Base-by-base conservation (phyloP, 345 rosid genomes). In the Salix dunnii region DNA sequence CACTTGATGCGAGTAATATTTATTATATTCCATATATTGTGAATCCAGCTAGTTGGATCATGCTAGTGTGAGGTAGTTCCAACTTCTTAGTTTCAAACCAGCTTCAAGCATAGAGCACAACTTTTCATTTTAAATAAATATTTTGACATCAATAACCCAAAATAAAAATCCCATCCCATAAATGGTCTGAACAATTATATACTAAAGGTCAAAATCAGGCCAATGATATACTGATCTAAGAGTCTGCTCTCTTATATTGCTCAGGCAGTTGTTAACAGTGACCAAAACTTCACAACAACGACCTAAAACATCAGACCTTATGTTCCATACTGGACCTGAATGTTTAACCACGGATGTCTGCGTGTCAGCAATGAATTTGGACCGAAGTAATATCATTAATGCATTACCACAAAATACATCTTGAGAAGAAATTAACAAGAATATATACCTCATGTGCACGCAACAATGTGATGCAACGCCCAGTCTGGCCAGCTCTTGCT, bases 401-500 rank as follows among this genome's bases (percentile, higher is more conserved):
- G 13, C 21, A 43, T 27, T 2, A 67, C 46, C 20, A 38, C 16
- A 67, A 40, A 60, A 17, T 12, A 73, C 3, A 46, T 36, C 46
- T 21, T 4, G 18, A 49, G 66, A 58, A 40, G 6, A n/a, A 70
- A 74, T 10, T 2, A 31, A 18, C 25, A 30, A n/a, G 46, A 46
- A 31, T 17, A 78, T 25, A 49, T 79, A 90, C 98, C 94, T 93
- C 97, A 74, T 82, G 82, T 71, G 77, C 82, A 80, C 83, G 89
- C 74, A 96, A 74, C 88, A 96, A 84, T 67, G 98, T 96, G 86
- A 93, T 90, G 86, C 98, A 93, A 75, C 88, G 85, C 10, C 98
- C 99, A 69, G 87, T 77, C 87, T 84, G 92, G 64, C 95, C 95
- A 79, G 98, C 98, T 90, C 99, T 90, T 71, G 99, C 97, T 53